Evolutionary conservation across 2,329 filamentous ascomycete species (phyloP).

Genomic region (Thelonectria blattea): DNA sequence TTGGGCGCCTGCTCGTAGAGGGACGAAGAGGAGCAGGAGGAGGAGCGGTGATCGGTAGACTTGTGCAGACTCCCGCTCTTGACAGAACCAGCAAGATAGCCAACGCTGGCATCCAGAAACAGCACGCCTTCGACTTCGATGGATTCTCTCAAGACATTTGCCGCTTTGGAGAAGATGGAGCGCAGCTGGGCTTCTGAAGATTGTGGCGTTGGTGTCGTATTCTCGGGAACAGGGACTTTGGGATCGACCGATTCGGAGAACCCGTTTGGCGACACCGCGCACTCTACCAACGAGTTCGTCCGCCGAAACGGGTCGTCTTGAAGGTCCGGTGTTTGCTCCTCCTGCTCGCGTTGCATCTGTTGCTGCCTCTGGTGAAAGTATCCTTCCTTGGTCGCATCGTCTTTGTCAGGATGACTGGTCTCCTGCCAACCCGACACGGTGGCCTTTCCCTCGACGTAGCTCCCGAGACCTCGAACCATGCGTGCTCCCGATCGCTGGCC

Average conservation of each 20-base stretch:
- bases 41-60: background rate
- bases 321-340: background rate
- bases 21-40: background rate
- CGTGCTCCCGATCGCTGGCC: constrained; percentile 42
- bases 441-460: constrained; percentile 45
- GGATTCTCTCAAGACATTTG: constrained; percentile 50
- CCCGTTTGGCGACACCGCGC: background rate
- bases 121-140: constrained; percentile 49
- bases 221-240: background rate
- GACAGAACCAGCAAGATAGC: background rate
- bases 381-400: constrained; percentile 17
- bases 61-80: background rate
- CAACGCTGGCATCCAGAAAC: constrained; percentile 37
- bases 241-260: background rate
- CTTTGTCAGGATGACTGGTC: background rate
- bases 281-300: background rate
- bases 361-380: constrained; percentile 30
- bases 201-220: background rate
- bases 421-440: constrained; percentile 39
- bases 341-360: background rate
- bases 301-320: background rate
- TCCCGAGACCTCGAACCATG: constrained; percentile 48
- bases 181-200: background rate
- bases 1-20: background rate
- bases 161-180: constrained; percentile 50